Base-by-base conservation (phyloP, 169 alveolate species). In the Eimeria zaria region DNA sequence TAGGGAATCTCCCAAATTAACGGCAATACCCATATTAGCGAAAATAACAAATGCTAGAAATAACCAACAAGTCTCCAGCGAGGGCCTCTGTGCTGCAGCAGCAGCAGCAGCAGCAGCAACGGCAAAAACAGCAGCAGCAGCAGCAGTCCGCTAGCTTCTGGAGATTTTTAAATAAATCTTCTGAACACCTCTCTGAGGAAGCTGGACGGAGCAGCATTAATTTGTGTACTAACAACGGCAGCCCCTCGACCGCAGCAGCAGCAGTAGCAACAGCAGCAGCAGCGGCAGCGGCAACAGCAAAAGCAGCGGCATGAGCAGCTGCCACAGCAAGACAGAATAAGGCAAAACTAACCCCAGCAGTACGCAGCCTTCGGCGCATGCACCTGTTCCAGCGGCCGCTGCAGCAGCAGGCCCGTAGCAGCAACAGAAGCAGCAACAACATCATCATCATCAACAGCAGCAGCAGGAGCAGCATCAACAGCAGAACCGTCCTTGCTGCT, bases 201-300 rank as follows among this genome's bases (percentile, higher is more conserved):
- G 39, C 74, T 27, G 5, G 67, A 58, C 67, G 27, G 67, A 58
- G 67, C n/a, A 7, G 18, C 67, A 58, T 6, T 2, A 12, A 69
- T n/a, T 69, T 3, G 8, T 39, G 39, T 69, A 69, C 5, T n/a
- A 24, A 18, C 41, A 33, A 44, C 14, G 24, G 20, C 60, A 44
- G 51, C 24, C 85, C 0, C 20, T 22, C 24, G 36, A 24, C 30
- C 0, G 33, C 51, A 74, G 85, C 85, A 74, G 55, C 85, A 44
- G 85, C 85, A 74, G 85, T 55, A 74, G 85, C 85, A 74, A 24
- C 85, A 74, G 30, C 85, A 74, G 85, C 84, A 73, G 84, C 84
- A 73, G 76, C 33, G 33, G 76, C 76, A 7, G 76, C 76, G 24
- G 9, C 76, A 67, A 7, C 76, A 30, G 9, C 76, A 30, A 7